These are phyloP conservation scores for Biscogniauxia mediterranea DNA, from an alignment of 2,329 filamentous ascomycete genomes.

Conservation along the genomic window DNA sequence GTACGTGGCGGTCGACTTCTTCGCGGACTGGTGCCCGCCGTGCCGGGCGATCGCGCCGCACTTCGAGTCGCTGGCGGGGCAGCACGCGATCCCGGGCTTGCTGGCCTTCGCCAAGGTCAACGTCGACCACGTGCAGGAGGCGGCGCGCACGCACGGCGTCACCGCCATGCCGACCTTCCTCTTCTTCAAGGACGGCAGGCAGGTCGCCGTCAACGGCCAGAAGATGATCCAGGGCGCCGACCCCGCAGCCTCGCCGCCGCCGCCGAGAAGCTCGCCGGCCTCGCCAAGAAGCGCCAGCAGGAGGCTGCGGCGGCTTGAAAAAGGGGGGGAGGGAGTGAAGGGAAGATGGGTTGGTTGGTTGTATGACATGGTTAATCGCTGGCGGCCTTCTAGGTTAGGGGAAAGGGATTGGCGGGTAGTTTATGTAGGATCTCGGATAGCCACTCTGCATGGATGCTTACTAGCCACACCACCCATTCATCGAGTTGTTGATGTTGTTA, in stretches of 20 bases:
- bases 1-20: slow-evolving; percentile 57
- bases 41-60: slow-evolving; percentile 59
- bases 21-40: slow-evolving; percentile 59
- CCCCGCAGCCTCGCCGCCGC: slow-evolving; percentile 30
- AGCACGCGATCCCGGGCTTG: slow-evolving; percentile 38
- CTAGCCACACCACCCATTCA: too few species aligned
- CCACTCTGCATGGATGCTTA: too few species aligned
- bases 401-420: too few species aligned
- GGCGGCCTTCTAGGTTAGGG: too few species aligned
- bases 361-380: too few species aligned
- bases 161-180: slow-evolving; percentile 59
- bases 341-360: too few species aligned
- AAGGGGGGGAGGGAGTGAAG: too few species aligned
- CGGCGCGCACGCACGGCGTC: slow-evolving; percentile 49
- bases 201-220: slow-evolving; percentile 40
- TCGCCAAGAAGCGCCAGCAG: slow-evolving; percentile 35
- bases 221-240: slow-evolving; percentile 39
- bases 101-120: slow-evolving; percentile 59
- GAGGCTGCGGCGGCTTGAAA: slow-evolving; percentile 10
- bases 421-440: too few species aligned
- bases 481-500: too few species aligned
- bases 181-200: slow-evolving; percentile 56
- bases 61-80: slow-evolving; percentile 47
- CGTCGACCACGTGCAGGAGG: slow-evolving; percentile 52
- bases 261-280: slow-evolving; percentile 36